Percentiles rank a stretch among this genome's conserved stretches.
Conservation (phyloP, 2,329 filamentous ascomycete species). For the Fusarium anthophilum region DNA sequence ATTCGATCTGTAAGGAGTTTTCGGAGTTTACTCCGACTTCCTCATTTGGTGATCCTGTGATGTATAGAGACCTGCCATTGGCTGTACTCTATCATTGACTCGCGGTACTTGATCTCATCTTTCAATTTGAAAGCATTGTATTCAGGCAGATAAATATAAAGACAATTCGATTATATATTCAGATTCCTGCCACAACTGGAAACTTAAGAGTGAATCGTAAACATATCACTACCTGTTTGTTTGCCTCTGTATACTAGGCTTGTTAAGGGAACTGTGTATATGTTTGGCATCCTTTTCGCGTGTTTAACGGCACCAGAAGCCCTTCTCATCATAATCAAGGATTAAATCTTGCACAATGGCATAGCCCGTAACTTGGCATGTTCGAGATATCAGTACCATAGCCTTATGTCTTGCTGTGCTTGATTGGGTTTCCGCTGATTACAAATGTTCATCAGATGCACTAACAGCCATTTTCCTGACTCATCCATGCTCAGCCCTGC, state of each 20-base stretch:
- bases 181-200: too few relatives aligned
- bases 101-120: not conserved
- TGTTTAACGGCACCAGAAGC: not conserved
- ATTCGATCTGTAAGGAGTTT: constrained; percentile 33
- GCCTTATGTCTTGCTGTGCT: not conserved
- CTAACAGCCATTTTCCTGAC: constrained; percentile 5
- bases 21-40: constrained; percentile 38
- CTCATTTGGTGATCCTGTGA: constrained; percentile 11
- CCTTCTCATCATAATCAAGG: not conserved
- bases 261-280: not conserved
- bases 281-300: not conserved
- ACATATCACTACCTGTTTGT: not conserved
- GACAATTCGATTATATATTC: accelerated
- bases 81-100: not conserved
- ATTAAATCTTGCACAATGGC: not conserved
- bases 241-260: not conserved
- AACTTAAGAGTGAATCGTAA: not conserved
- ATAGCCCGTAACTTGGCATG: not conserved
- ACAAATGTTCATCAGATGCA: constrained; percentile 7
- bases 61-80: constrained; percentile 16
- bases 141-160: not conserved
- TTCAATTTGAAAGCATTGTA: not conserved
- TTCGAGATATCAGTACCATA: too few relatives aligned
- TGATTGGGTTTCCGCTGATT: not conserved
- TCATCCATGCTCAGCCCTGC: not conserved